phyloP scores from a whole-genome alignment of 2,329 filamentous ascomycete genomes.

The Beauveria varroae region DNA sequence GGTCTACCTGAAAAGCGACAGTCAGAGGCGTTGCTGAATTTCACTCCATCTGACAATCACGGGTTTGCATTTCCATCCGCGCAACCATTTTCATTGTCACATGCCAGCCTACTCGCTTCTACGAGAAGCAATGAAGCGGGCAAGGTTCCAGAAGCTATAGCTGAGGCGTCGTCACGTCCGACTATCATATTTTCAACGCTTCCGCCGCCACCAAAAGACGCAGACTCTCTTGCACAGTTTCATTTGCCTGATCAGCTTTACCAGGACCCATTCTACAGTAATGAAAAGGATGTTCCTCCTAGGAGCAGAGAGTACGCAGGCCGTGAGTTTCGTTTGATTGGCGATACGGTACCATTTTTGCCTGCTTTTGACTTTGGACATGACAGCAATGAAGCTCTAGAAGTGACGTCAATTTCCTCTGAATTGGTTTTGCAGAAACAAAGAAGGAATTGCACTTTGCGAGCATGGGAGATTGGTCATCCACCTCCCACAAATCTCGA shows the following conservation, averaged over 20 bases:
- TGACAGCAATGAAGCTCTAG: neutral
- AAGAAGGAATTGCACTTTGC: slow-evolving; percentile 29
- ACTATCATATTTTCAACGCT: slow-evolving; percentile 16
- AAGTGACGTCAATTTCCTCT: neutral
- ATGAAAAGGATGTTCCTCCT: slow-evolving; percentile 74
- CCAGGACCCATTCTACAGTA: slow-evolving; percentile 77
- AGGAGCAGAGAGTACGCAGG: slow-evolving; percentile 78
- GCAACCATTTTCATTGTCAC: neutral
- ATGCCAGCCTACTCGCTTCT: neutral
- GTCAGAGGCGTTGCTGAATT: neutral
- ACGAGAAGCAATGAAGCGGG: neutral
- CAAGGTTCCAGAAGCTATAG: slow-evolving; percentile 4
- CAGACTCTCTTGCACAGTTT: slow-evolving; percentile 18
- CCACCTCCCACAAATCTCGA: slow-evolving; percentile 64
- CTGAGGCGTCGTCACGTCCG: neutral
- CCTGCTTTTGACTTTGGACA: slow-evolving; percentile 66
- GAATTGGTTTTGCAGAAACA: neutral
- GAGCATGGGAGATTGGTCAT: slow-evolving; percentile 68
- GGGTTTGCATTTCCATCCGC: slow-evolving; percentile 4
- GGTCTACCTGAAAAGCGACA: slow-evolving; percentile 9
- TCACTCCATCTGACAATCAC: neutral
- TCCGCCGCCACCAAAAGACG: slow-evolving; percentile 21
- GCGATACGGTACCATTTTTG: slow-evolving; percentile 70
- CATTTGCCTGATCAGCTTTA: slow-evolving; percentile 63
- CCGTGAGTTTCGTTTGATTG: slow-evolving; percentile 70